Evolutionary conservation across 2,329 filamentous ascomycete genomes (phyloP).

Genomic region (Arthrocladium fulminans): DNA sequence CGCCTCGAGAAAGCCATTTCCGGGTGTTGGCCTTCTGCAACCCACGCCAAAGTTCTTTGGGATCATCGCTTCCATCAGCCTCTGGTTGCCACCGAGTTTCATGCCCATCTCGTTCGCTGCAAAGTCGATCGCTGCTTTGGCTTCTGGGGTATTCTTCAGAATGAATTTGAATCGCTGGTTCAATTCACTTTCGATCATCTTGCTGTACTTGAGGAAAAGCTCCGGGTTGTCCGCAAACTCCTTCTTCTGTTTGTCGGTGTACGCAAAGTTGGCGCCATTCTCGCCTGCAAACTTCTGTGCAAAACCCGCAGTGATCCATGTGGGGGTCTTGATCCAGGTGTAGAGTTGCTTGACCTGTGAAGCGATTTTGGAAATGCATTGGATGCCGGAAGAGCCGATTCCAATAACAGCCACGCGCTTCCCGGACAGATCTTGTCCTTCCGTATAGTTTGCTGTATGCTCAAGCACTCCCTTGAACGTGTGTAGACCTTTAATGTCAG

Average conservation of each 20-base stretch:
- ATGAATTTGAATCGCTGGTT: conserved; percentile 48
- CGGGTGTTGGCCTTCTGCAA: conserved; percentile 35
- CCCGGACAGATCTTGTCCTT: conserved; percentile 22
- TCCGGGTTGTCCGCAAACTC: conserved; percentile 34
- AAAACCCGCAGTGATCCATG: conserved; percentile 24
- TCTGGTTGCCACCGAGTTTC: conserved; percentile 27
- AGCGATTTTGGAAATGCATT: conserved; percentile 31
- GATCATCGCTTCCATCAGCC: conserved; percentile 37
- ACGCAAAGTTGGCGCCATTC: conserved; percentile 19
- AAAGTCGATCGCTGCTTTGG: conserved; percentile 29
- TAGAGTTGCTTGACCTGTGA: conserved; percentile 27
- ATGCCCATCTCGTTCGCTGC: conserved; percentile 16
- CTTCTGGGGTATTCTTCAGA: conserved; percentile 41
- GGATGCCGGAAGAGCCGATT: conserved; percentile 22
- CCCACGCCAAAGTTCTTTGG: conserved; percentile 38
- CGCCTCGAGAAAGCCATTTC: conserved; percentile 36
- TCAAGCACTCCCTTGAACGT: conserved; percentile 29
- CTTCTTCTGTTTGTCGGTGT: conserved; percentile 19
- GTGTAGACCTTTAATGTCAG: conserved; percentile 29
- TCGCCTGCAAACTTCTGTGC: conserved; percentile 20
- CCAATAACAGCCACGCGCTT: conserved; percentile 25
- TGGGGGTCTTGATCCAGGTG: conserved; percentile 26
- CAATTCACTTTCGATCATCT: conserved; percentile 42
- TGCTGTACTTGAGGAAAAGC: conserved; percentile 34
- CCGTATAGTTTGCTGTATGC: conserved; percentile 28